A percentile compares a stretch with the other conserved stretches of the same genome.
These are phyloP conservation scores for Suhomyces ambrosiae DNA, from an alignment of 1,139 yeast species.

Conservation along the genomic window DNA sequence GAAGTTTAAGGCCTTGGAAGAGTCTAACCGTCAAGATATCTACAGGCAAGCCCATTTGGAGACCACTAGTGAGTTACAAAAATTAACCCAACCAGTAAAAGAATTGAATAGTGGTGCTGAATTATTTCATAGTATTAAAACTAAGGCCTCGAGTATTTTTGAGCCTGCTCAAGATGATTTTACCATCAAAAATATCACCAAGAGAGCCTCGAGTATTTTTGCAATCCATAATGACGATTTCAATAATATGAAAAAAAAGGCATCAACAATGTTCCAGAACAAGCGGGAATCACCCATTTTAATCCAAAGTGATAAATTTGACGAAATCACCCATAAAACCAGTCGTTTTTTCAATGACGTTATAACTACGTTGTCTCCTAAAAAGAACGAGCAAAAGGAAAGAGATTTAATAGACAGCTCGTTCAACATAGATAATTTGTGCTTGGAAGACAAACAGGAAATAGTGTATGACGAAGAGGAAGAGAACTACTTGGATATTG, in stretches of 20 bases:
- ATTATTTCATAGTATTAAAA: constrained; percentile 2
- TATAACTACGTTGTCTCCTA: constrained; percentile 19
- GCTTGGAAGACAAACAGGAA: constrained; percentile 9
- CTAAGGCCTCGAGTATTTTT: constrained; percentile 6
- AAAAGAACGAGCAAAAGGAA: constrained; percentile 8
- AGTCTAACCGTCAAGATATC: constrained; percentile 10
- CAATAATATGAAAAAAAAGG: constrained; percentile 9
- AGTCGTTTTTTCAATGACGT: constrained; percentile 19
- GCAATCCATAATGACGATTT: constrained; percentile 12
- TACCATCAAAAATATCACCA: constrained; percentile 4
- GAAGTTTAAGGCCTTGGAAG: constrained; percentile 12
- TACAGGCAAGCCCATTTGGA: constrained; percentile 16
- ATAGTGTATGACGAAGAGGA: constrained; percentile 13
- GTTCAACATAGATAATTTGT: constrained; percentile 30
- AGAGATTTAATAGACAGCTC: constrained; percentile 27
- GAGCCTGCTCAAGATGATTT: constrained; percentile 1
- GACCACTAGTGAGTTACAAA: constrained; percentile 14
- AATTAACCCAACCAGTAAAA: constrained; percentile 1
- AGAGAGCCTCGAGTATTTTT: constrained; percentile 11
- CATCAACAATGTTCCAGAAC: constrained; percentile 11
- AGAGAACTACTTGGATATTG: constrained; percentile 26
- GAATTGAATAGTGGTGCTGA: constrained; percentile 1
- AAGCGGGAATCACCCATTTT: constrained; percentile 8
- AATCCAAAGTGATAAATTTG: constrained; percentile 14
- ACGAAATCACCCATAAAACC: constrained; percentile 17